Evolutionary conservation across 2,329 filamentous ascomycete species (phyloP).

Genomic region (Trichoderma simmonsii): DNA sequence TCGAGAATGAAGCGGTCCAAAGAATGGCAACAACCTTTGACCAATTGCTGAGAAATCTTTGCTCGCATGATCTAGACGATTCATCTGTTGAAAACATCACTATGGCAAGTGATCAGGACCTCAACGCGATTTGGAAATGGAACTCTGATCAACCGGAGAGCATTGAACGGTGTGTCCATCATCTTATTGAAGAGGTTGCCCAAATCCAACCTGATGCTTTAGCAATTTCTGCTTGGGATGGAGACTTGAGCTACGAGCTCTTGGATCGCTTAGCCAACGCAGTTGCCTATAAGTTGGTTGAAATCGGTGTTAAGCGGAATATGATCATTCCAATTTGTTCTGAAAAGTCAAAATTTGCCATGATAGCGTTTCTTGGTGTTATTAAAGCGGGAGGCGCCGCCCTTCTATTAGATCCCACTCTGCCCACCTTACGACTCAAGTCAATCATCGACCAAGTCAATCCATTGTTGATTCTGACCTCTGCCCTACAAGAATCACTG

Average conservation of each 20-base stretch:
- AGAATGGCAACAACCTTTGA: neutral
- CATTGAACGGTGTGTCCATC: slow-evolving; percentile 4
- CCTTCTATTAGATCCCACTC: slow-evolving; percentile 22
- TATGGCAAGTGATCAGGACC: neutral
- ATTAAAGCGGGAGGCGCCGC: slow-evolving; percentile 29
- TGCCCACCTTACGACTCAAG: neutral
- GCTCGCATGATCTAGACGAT: neutral
- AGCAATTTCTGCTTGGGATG: slow-evolving; percentile 27
- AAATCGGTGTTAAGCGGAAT: slow-evolving; percentile 23
- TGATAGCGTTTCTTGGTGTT: slow-evolving; percentile 26
- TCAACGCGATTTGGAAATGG: slow-evolving; percentile 1
- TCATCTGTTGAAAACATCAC: neutral
- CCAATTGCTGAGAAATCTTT: neutral
- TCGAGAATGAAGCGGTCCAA: neutral
- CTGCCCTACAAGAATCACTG: neutral
- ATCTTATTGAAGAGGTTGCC: neutral
- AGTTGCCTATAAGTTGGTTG: neutral
- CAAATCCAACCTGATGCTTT: slow-evolving; percentile 10
- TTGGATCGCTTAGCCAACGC: slow-evolving; percentile 18
- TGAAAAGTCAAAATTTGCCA: slow-evolving; percentile 26
- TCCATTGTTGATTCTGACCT: neutral
- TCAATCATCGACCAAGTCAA: neutral
- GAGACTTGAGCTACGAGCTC: slow-evolving; percentile 24
- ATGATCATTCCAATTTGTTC: slow-evolving; percentile 31
- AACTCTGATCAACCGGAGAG: neutral